A percentile compares a stretch with the other conserved stretches of the same genome.
These are phyloP conservation scores for Colletotrichum caudatum DNA, from an alignment of 2,329 filamentous ascomycete genomes.

Conservation along the genomic window DNA sequence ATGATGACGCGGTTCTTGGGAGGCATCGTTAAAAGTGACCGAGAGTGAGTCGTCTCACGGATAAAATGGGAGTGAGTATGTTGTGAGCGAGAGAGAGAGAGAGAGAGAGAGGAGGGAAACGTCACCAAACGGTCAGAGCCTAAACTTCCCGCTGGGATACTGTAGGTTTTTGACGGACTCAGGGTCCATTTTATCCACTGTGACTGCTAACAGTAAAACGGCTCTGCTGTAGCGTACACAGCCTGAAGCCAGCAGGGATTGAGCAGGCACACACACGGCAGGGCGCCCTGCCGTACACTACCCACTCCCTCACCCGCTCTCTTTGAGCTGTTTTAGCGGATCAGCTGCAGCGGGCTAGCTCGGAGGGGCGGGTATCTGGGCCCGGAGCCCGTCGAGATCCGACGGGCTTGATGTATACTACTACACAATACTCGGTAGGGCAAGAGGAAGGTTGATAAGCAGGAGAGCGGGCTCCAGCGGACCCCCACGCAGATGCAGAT, in stretches of 20 bases:
- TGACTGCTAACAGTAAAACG: background rate
- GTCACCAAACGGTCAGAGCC: conserved; percentile 9
- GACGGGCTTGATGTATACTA: conserved; percentile 3
- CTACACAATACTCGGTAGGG: background rate
- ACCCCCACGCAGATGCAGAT: conserved; percentile 19
- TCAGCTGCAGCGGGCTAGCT: background rate
- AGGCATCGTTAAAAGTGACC: conserved; percentile 62
- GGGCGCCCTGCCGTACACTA: background rate
- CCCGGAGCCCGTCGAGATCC: background rate
- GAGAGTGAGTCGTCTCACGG: background rate
- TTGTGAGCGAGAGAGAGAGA: background rate
- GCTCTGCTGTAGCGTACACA: background rate
- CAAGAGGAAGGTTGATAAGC: conserved; percentile 21
- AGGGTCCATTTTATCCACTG: background rate
- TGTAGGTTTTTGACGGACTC: background rate
- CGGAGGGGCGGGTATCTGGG: background rate
- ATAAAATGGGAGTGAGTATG: background rate
- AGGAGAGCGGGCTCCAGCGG: conserved; percentile 30
- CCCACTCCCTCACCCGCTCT: background rate
- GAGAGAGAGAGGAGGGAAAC: background rate
- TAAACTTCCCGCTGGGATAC: background rate
- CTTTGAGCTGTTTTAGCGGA: background rate
- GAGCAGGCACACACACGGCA: too few relatives aligned
- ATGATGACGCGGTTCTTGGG: conserved; percentile 87
- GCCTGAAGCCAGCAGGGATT: background rate